Conservation (phyloP, 2,329 filamentous ascomycete species). For the Apiospora arundinis region DNA sequence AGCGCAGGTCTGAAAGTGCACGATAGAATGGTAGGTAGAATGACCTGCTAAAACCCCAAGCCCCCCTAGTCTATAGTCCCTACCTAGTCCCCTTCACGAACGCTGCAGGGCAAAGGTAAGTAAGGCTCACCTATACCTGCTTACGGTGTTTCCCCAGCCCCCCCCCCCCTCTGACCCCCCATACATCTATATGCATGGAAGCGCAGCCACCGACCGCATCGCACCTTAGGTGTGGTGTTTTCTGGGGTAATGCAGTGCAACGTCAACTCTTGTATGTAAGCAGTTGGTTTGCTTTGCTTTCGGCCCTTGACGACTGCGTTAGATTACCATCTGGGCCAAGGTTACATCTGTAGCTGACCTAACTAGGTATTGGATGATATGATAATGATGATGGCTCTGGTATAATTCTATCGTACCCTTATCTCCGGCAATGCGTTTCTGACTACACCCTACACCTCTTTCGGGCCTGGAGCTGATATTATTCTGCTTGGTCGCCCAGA, state of each 20-base stretch:
- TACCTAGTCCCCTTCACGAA: neutral
- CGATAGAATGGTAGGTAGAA: neutral
- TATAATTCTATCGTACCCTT: neutral
- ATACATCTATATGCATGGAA: neutral
- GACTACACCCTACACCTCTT: neutral
- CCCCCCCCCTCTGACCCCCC: neutral
- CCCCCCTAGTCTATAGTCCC: too few species aligned
- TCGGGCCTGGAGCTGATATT: neutral
- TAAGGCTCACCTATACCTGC: conserved; percentile 1
- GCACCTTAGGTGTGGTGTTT: neutral
- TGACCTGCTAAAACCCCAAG: conserved; percentile 7
- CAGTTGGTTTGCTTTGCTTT: neutral
- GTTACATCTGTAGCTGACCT: conserved; percentile 3
- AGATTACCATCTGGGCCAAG: neutral
- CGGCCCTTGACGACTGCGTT: neutral
- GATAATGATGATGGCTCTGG: neutral
- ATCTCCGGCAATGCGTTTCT: neutral
- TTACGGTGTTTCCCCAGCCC: neutral
- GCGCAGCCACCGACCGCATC: neutral
- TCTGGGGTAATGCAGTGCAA: conserved; percentile 15
- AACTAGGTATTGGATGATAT: neutral
- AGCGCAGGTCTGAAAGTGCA: neutral
- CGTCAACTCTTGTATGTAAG: conserved; percentile 2
- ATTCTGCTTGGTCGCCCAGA: neutral
- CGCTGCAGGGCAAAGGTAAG: neutral